A percentile compares a stretch with the other conserved stretches of the same genome.
These are phyloP conservation scores for Monosporascus sp. DNA, from an alignment of 2,329 filamentous ascomycete genomes.

Conservation along the genomic window DNA sequence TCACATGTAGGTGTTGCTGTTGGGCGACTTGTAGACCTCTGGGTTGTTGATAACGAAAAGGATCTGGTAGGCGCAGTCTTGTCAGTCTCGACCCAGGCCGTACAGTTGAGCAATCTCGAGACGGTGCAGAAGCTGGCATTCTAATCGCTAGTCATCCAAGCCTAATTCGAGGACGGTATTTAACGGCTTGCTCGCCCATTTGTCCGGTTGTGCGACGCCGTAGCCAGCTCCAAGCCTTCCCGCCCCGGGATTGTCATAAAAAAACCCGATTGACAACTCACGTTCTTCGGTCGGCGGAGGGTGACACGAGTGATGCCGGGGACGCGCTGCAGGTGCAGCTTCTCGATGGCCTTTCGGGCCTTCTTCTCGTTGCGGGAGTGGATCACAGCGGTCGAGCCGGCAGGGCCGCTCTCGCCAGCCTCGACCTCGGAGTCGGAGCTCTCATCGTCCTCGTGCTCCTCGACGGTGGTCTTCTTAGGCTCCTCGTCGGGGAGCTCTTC, in stretches of 20 bases:
- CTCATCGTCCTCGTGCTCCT: slow-evolving; percentile 63
- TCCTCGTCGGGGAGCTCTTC: slow-evolving; percentile 95
- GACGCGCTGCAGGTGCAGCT: slow-evolving; percentile 94
- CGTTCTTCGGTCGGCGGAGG: slow-evolving; percentile 96
- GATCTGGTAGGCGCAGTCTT: slow-evolving; percentile 53
- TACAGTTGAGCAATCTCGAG: neutral
- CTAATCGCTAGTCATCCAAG: too few relatives aligned
- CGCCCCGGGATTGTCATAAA: too few relatives aligned
- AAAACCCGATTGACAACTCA: slow-evolving; percentile 48
- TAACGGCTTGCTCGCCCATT: neutral
- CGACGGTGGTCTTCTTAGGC: slow-evolving; percentile 72
- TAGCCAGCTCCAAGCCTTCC: too few relatives aligned
- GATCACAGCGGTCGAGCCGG: slow-evolving; percentile 82
- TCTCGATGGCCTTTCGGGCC: slow-evolving; percentile 98
- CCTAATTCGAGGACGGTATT: too few relatives aligned
- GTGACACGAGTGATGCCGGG: slow-evolving; percentile 98
- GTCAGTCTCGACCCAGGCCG: slow-evolving; percentile 1
- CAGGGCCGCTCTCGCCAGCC: slow-evolving; percentile 61
- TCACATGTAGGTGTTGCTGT: slow-evolving; percentile 99
- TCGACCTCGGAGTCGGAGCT: slow-evolving; percentile 75
- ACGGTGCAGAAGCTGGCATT: too few relatives aligned
- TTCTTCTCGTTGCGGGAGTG: slow-evolving; percentile 99
- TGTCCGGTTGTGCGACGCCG: neutral
- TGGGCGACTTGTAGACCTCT: slow-evolving; percentile 98
- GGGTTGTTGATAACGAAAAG: slow-evolving; percentile 99